phyloP scores from a whole-genome alignment of 305 asterid species.

The Fraxinus floribunda region DNA sequence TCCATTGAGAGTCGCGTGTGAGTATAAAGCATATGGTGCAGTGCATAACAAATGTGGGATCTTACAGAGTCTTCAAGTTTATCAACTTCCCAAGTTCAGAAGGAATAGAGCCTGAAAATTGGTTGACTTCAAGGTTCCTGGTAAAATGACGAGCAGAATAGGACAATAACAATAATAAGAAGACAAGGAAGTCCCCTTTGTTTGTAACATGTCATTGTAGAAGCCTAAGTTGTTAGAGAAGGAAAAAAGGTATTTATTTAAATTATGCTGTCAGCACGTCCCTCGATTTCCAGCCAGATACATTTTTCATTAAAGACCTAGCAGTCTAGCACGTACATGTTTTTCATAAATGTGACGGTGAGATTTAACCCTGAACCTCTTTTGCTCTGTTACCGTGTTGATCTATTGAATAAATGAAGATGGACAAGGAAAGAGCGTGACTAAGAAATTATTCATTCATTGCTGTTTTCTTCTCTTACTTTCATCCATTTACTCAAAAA shows the following conservation, averaged over 20 bases:
- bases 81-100: conserved; percentile 61
- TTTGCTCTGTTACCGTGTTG: not conserved
- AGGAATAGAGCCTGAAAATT: conserved; percentile 76
- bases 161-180: conserved; percentile 1
- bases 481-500: not conserved
- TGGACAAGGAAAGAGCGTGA: not conserved
- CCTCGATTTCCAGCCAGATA: not conserved
- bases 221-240: not conserved
- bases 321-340: not conserved
- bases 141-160: conserved; percentile 17
- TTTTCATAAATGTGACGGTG: not conserved
- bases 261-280: not conserved
- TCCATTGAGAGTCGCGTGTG: conserved; percentile 11
- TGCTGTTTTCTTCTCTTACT: not conserved
- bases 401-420: not conserved
- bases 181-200: not conserved
- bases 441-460: not conserved
- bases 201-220: not conserved
- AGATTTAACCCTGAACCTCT: not conserved
- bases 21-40: conserved; percentile 1
- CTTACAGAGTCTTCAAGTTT: conserved; percentile 70
- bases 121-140: conserved; percentile 90
- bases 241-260: not conserved
- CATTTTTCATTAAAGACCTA: not conserved
- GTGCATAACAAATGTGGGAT: conserved; percentile 16